Evolutionary conservation across 805 yeast genomes (phyloP).

Genomic region (Candida suzukii): DNA sequence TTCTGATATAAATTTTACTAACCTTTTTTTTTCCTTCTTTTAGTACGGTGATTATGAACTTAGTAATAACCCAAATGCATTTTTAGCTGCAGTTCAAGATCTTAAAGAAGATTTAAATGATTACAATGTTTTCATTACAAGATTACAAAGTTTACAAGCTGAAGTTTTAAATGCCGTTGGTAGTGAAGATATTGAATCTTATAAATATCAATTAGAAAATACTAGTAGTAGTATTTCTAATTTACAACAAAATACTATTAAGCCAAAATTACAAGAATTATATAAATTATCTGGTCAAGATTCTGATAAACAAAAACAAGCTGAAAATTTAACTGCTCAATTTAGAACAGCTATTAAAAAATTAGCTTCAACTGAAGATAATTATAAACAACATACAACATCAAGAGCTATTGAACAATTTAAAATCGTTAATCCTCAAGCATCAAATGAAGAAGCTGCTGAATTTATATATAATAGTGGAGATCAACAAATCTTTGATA

Average conservation of each 20-base stretch:
- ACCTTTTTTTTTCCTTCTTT: not conserved
- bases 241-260: slow-evolving; percentile 62
- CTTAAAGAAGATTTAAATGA: slow-evolving; percentile 64
- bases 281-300: slow-evolving; percentile 68
- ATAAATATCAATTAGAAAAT: slow-evolving; percentile 70
- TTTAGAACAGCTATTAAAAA: slow-evolving; percentile 83
- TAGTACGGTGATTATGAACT: not conserved
- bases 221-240: slow-evolving; percentile 73
- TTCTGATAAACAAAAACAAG: slow-evolving; percentile 80
- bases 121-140: slow-evolving; percentile 61
- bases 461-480: slow-evolving; percentile 80
- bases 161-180: slow-evolving; percentile 67
- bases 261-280: slow-evolving; percentile 66
- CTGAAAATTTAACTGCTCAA: slow-evolving; percentile 78
- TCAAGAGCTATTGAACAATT: slow-evolving; percentile 90
- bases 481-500: slow-evolving; percentile 89
- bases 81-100: slow-evolving; percentile 62
- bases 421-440: slow-evolving; percentile 81
- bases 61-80: slow-evolving; percentile 28
- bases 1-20: not conserved
- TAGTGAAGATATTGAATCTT: slow-evolving; percentile 58
- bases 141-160: slow-evolving; percentile 64
- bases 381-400: slow-evolving; percentile 76
- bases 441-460: slow-evolving; percentile 74
- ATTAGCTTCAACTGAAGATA: slow-evolving; percentile 79